phyloP scores from a whole-genome alignment of 768 basidiomycete species.

The Amanita jacksonii region DNA sequence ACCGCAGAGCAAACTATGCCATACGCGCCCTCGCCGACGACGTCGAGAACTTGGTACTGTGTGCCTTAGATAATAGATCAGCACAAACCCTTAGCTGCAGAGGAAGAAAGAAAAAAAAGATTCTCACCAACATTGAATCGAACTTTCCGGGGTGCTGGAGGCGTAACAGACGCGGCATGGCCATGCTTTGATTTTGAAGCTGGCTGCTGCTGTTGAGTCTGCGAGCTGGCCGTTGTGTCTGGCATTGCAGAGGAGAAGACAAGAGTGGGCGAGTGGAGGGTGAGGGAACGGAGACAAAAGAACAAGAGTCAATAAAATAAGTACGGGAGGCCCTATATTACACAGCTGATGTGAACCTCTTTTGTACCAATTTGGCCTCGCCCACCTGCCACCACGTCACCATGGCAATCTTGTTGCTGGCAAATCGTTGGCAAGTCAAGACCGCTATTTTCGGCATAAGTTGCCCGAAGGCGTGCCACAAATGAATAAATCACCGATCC shows the following conservation, averaged over 20 bases:
- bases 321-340: slow-evolving; percentile 1
- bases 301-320: slow-evolving; percentile 13
- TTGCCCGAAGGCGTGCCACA: no score
- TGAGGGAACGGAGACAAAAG: slow-evolving; percentile 12
- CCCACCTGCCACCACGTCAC: neutral
- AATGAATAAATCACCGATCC: no score
- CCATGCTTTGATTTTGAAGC: slow-evolving; percentile 28
- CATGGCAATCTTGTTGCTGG: neutral
- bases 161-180: slow-evolving; percentile 31
- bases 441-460: no score
- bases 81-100: neutral
- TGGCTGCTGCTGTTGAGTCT: slow-evolving; percentile 18
- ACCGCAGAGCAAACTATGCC: slow-evolving; percentile 93
- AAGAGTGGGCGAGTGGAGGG: slow-evolving; percentile 11
- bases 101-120: neutral
- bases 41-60: slow-evolving; percentile 79
- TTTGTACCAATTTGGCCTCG: neutral
- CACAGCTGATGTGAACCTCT: neutral
- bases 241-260: slow-evolving; percentile 17
- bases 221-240: slow-evolving; percentile 15
- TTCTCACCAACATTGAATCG: slow-evolving; percentile 75
- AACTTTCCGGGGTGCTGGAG: slow-evolving; percentile 68
- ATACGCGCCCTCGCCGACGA: slow-evolving; percentile 88
- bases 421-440: no score
- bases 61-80: slow-evolving; percentile 48